Evolutionary conservation across 2,329 filamentous ascomycete genomes (phyloP), one percentile per base, ranked within the genome.

Genomic region (Nectriaceae sp.): DNA sequence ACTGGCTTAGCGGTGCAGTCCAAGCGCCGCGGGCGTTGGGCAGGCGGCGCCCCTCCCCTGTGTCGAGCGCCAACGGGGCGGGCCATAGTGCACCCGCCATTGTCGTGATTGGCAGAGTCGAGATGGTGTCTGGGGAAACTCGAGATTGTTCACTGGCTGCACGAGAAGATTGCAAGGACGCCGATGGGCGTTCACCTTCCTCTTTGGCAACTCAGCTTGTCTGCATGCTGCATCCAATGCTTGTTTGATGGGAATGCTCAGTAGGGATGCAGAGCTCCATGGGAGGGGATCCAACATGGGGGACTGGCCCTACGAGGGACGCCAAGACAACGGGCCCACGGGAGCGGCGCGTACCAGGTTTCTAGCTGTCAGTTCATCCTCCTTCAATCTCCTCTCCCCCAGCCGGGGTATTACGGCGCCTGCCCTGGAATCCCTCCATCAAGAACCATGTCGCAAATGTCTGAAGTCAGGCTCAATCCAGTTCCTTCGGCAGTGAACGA

Each of bases 1-100:
- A 38, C 35, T 39, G 31, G 22, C 24, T 44, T 24, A 26, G 42
- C 38, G n/a, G n/a, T n/a, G n/a, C n/a, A n/a, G n/a, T n/a, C n/a
- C n/a, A n/a, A n/a, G n/a, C n/a, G n/a, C n/a, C n/a, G n/a, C n/a
- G n/a, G n/a, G n/a, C n/a, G n/a, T 29, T 6, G 24, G 6, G 6
- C 24, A 6, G 13, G 24, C 24, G 24, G 24, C 24, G 13, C 13
- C 24, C 24, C 24, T 5, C n/a, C 33, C n/a, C 16, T 36, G 11
- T 19, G 16, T 36, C 16, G 8, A 36, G 16, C 33, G 33, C 33
- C n/a, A 36, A 36, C 33, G 33, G 33, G 33, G 33, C 33, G 33
- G 33, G 8, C 33, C 33, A 36, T 36, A 29, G 24, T 13, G 24
- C 24, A 6, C 6, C 24, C 13, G 24, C 6, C 24, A 29, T 29